phyloP scores from a whole-genome alignment of 2,329 filamentous ascomycete genomes.

The Leptographium galeiforme region DNA sequence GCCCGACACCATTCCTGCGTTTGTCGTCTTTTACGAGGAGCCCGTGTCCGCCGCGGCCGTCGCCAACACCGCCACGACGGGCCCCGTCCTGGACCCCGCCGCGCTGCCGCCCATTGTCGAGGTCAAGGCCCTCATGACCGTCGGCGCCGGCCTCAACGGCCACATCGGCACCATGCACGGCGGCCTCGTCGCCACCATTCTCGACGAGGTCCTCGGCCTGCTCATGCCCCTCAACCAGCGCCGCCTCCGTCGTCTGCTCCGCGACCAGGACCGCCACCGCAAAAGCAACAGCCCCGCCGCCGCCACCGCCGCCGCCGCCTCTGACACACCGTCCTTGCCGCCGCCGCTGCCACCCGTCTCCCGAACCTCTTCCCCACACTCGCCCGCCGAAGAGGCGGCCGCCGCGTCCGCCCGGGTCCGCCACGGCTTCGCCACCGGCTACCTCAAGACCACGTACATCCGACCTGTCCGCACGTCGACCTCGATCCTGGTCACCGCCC shows the following conservation, averaged over 20 bases:
- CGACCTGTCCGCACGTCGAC: conserved; percentile 36
- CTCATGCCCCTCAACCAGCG: conserved; percentile 28
- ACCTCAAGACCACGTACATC: conserved; percentile 41
- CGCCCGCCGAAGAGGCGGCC: conserved; percentile 6
- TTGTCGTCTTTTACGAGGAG: conserved; percentile 27
- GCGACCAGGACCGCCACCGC: background rate
- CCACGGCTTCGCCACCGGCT: conserved; percentile 30
- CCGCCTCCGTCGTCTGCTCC: conserved; percentile 1
- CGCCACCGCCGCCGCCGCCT: too few species aligned
- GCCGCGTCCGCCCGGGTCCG: conserved; percentile 8
- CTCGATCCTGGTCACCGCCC: conserved; percentile 31
- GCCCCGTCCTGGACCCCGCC: background rate
- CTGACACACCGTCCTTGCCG: too few species aligned
- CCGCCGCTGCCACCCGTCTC: background rate
- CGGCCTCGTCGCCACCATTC: conserved; percentile 40
- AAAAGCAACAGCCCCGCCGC: too few species aligned
- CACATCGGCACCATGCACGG: conserved; percentile 40
- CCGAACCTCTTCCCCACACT: too few species aligned
- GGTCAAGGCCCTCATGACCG: conserved; percentile 20
- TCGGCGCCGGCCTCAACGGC: conserved; percentile 41
- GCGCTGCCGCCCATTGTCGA: conserved; percentile 13
- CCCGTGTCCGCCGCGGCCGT: conserved; percentile 10
- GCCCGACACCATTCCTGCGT: conserved; percentile 30
- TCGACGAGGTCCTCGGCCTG: conserved; percentile 45
- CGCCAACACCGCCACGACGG: background rate